phyloP scores from a whole-genome alignment of 805 yeast genomes.

The Candida bentonensis region DNA sequence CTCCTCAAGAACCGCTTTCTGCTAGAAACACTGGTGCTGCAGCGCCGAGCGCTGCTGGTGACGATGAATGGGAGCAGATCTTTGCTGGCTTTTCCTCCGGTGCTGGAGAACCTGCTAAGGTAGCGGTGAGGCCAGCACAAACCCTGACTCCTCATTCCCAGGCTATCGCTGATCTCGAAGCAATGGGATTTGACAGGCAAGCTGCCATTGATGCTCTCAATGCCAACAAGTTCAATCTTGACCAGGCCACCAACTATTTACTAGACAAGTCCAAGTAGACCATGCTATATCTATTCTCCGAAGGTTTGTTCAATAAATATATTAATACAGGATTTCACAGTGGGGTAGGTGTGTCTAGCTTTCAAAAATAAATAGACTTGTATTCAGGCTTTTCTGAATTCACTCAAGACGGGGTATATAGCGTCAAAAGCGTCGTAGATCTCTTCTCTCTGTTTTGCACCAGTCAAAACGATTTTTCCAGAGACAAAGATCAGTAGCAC shows the following conservation, averaged over 20 bases:
- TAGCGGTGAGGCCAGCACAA: conserved; percentile 19
- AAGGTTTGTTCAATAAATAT: conserved; percentile 1
- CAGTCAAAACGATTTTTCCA: conserved; percentile 94
- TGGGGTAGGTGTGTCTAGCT: background rate
- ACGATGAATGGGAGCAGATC: conserved; percentile 87
- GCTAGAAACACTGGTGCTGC: conserved; percentile 10
- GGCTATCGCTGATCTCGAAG: conserved; percentile 65
- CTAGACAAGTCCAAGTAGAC: conserved; percentile 33
- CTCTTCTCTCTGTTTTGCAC: conserved; percentile 98
- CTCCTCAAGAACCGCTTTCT: background rate
- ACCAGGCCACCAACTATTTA: conserved; percentile 75
- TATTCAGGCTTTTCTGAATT: conserved; percentile 67
- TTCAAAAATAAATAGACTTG: conserved; percentile 1
- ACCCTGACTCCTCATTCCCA: conserved; percentile 30
- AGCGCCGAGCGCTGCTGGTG: conserved; percentile 12
- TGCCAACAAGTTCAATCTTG: conserved; percentile 58
- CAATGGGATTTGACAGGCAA: conserved; percentile 73
- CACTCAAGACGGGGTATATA: conserved; percentile 94
- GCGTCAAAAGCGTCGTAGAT: conserved; percentile 97
- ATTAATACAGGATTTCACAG: background rate
- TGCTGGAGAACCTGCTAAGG: conserved; percentile 1
- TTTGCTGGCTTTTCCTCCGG: conserved; percentile 35
- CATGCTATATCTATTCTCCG: background rate
- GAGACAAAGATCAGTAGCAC: conserved; percentile 90
- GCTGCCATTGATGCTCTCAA: conserved; percentile 58